Base-by-base conservation (phyloP, 768 basidiomycete species). In the Rhizopogon sp. region DNA sequence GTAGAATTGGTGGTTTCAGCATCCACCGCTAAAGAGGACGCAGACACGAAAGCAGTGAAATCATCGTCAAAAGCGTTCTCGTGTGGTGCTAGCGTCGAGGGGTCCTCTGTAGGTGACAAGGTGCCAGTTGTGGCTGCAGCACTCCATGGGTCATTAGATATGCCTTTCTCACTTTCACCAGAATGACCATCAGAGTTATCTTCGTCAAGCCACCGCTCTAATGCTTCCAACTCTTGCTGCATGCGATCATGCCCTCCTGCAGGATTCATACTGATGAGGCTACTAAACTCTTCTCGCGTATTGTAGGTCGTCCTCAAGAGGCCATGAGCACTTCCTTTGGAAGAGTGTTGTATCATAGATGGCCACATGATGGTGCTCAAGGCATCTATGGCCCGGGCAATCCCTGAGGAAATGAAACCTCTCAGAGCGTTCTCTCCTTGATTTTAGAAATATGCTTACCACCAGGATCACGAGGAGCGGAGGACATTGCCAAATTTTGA, bases 351-450 rank as follows among this genome's bases (percentile, higher is more conserved):
- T 46, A 80, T 70, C 81, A 93, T 85, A 0, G 86, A 87, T 4
- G 90, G 86, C 90, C 90, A 93, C 85, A 93, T 90, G 62, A 93
- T 82, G 1, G 91, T 91, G 67, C 88, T 86, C 43, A 93, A 72
- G 10, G 90, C 88, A 63, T 91, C 89, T 17, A 89, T 61, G 7
- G 91, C 83, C 25, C 91, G 83, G 31, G 82, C 79, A 35, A 90
- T 77, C 16, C 72, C 83, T 82, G 45, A 37, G 49, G 29, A 52
- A 5, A 6, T 10, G 47, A 11, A 44, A 31, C 9, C 5, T 20
- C 13, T 49, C 20, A 37, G 14, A 20, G 31, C 1, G 20, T 8
- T 25, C 8, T 22, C 46, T 25, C 35, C 35, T 25, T 22, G 14
- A 3, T 37, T 22, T 37, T 6, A 37, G 14, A 37, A 49, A 7